A percentile compares a stretch with the other conserved stretches of the same genome.
These are phyloP conservation scores for Penicillium desertorum DNA, from an alignment of 495 filamentous ascomycete genomes.

Conservation along the genomic window DNA sequence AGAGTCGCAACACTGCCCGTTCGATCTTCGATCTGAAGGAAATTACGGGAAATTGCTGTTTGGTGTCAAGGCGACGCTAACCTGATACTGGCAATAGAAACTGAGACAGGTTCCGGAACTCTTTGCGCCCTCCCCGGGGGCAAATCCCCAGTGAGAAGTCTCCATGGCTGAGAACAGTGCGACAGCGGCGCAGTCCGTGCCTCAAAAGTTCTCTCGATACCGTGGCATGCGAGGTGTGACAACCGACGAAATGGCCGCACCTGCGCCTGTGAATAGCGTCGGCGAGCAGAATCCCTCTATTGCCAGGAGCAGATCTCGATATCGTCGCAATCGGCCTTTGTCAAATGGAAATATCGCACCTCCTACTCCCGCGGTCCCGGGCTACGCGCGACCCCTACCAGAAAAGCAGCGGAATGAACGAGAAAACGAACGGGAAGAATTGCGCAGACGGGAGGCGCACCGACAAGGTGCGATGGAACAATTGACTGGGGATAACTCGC, in stretches of 20 bases:
- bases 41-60: background rate
- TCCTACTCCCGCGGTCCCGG: constrained; percentile 32
- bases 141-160: background rate
- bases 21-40: background rate
- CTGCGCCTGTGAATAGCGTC: background rate
- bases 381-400: constrained; percentile 13
- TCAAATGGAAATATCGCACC: constrained; percentile 23
- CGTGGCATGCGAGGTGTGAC: constrained; percentile 25
- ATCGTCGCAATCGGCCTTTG: constrained; percentile 46
- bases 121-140: background rate
- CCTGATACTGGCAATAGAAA: background rate
- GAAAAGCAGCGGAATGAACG: constrained; percentile 5
- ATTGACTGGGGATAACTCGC: constrained; percentile 32
- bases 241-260: constrained; percentile 5
- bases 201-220: constrained; percentile 40
- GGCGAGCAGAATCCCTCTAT: constrained; percentile 37
- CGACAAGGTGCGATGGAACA: constrained; percentile 39
- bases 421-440: constrained; percentile 31
- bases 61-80: background rate
- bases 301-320: constrained; percentile 59
- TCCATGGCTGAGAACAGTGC: constrained; percentile 3
- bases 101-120: constrained; percentile 8
- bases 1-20: background rate
- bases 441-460: constrained; percentile 43
- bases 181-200: constrained; percentile 14